Evolutionary conservation across 75 land plant genomes (phyloP), one percentile per base, ranked within the genome.

Genomic region (Chamaecyparis obtusa): DNA sequence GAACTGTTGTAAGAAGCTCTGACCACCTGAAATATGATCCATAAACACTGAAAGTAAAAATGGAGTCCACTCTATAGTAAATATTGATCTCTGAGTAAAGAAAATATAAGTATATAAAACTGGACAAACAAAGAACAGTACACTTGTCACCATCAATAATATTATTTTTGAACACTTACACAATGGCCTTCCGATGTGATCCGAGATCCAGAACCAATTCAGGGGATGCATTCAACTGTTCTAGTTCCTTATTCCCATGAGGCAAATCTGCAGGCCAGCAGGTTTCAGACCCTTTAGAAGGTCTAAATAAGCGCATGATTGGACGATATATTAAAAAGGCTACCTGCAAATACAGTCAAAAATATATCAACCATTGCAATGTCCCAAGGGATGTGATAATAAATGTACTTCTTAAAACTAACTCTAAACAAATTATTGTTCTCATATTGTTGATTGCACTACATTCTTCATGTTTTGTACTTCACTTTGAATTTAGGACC

Each of bases 261-360:
- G 51, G 76, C 54, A 85, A 81, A 87, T 94, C 93, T 57, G 89
- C 93, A 83, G 99, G 99, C 99, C 99, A 97, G 83, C 89, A 95
- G 33, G 89, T 35, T 44, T 88, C 92, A 83, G 93, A 87, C 55
- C 84, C 86, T 79, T 87, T 92, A 41, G 87, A 85, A 64, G 94
- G 91, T 87, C 94, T 97, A 90, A 95, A 98, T 36, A 97, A 94
- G 89, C 96, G 91, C 95, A 98, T 94, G 3, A 98, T 94, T 57
- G 99, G 99, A 17, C 99, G 94, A 90, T 94, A 98, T 75, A 98
- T 92, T 35, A 97, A 89, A 85, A 98, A 98, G 15, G 96, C 99
- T 35, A 98, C 97, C 99, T 98, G 93, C 24, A 85, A 82, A 87
- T 57, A 74, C 37, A 74, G 76, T 30, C 16, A 36, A 74, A 9